Conservation (phyloP, 1,284 basidiomycete genomes). For the Cryptococcus jaspeensis region DNA sequence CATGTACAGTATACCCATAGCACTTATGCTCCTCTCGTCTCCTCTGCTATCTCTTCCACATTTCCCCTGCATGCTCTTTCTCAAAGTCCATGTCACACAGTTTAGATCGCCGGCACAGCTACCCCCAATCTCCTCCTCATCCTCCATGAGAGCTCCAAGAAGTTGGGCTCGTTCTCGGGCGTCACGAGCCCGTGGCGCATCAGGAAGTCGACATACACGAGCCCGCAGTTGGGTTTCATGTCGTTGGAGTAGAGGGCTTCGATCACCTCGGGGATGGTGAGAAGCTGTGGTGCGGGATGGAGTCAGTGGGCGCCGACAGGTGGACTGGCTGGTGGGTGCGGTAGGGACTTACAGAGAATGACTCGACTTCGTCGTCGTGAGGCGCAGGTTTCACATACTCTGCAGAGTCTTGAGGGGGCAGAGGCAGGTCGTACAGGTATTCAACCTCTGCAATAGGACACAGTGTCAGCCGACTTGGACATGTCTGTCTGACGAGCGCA, state of each 20-base stretch:
- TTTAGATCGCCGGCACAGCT: constrained; percentile 19
- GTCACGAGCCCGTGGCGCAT: constrained; percentile 57
- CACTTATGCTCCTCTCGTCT: not conserved
- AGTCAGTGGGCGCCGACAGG: not conserved
- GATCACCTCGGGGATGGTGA: constrained; percentile 47
- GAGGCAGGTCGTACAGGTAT: constrained; percentile 74
- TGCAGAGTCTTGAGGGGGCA: constrained; percentile 58
- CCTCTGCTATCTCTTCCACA: not conserved
- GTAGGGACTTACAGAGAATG: constrained; percentile 49
- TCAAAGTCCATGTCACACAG: not conserved
- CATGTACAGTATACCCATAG: constrained; percentile 9
- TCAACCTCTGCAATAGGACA: constrained; percentile 13
- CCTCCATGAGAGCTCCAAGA: constrained; percentile 45
- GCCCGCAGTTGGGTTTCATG: constrained; percentile 61
- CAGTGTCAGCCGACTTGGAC: not conserved
- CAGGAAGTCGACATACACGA: constrained; percentile 59
- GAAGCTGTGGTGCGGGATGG: constrained; percentile 25
- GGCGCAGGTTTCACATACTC: constrained; percentile 64
- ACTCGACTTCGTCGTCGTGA: constrained; percentile 88
- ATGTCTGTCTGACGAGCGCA: not conserved
- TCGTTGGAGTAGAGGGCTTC: constrained; percentile 50
- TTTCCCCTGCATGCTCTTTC: not conserved
- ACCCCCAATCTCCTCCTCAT: constrained; percentile 41
- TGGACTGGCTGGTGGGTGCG: not conserved
- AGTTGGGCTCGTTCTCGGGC: constrained; percentile 54